Evolutionary conservation across 2,329 filamentous ascomycete genomes (phyloP).

Genomic region (Davidsoniella eucalypti): DNA sequence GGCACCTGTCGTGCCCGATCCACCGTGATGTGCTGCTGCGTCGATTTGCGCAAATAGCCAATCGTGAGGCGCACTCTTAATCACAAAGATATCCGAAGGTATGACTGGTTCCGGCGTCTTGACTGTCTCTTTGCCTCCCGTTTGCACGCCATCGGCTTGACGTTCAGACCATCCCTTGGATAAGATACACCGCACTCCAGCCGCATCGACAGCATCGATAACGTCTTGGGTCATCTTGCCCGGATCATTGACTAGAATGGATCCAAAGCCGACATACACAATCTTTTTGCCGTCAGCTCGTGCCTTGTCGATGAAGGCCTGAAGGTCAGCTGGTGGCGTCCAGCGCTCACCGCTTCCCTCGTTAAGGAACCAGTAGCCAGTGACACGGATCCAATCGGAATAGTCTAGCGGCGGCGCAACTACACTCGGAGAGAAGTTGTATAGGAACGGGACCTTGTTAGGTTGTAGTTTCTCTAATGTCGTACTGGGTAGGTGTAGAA

Average conservation of each 20-base stretch:
- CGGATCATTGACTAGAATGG: constrained; percentile 84
- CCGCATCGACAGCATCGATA: constrained; percentile 75
- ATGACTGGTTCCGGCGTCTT: constrained; percentile 48
- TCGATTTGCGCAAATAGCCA: constrained; percentile 94
- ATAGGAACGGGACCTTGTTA: constrained; percentile 95
- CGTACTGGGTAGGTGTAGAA: constrained; percentile 63
- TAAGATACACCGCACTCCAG: constrained; percentile 84
- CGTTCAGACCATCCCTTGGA: constrained; percentile 97
- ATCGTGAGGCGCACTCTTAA: constrained; percentile 84
- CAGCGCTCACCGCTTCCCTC: constrained; percentile 44
- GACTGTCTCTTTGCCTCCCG: constrained; percentile 27
- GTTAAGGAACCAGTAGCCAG: constrained; percentile 94
- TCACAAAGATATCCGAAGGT: constrained; percentile 67
- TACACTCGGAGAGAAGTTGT: constrained; percentile 89
- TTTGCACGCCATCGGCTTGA: constrained; percentile 23
- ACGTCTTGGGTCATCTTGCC: constrained; percentile 82
- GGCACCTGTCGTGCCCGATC: constrained; percentile 85
- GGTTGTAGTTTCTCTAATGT: constrained; percentile 80
- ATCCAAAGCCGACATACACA: constrained; percentile 94
- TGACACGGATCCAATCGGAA: constrained; percentile 93
- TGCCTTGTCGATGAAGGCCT: constrained; percentile 69
- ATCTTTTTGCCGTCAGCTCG: constrained; percentile 72
- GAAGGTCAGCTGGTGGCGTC: constrained; percentile 58
- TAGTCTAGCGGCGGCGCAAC: constrained; percentile 92
- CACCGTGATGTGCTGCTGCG: constrained; percentile 85